Evolutionary conservation across 331 rosid genomes (phyloP).

Genomic region (Prunus yedoensis): DNA sequence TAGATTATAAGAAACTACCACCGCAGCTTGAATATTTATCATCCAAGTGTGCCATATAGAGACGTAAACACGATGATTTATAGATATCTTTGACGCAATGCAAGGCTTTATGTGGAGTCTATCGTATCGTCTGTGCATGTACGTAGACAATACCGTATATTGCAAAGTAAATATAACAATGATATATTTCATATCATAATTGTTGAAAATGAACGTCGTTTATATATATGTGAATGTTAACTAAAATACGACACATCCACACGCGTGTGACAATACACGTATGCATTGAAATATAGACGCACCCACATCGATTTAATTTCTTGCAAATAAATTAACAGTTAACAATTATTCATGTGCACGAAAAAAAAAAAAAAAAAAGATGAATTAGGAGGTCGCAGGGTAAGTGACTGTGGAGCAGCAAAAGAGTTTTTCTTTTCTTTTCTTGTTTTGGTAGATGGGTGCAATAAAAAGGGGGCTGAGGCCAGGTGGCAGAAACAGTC

Average conservation of each 20-base stretch:
- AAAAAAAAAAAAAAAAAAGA: no score
- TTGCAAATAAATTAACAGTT: background rate
- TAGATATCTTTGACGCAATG: background rate
- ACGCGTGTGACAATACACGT: no score
- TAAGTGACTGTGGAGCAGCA: slow-evolving; percentile 23
- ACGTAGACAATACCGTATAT: background rate
- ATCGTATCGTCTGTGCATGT: no score
- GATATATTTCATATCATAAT: no score
- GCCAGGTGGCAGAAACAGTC: slow-evolving; percentile 34
- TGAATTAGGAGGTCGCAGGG: background rate
- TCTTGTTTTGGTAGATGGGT: background rate
- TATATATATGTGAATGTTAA: no score
- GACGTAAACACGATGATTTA: background rate
- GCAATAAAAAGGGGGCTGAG: background rate
- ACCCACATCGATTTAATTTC: accelerated
- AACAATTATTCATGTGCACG: accelerated
- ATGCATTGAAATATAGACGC: no score
- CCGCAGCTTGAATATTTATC: no score
- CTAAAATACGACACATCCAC: no score
- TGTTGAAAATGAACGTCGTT: accelerated
- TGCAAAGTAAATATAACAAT: no score
- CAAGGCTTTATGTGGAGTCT: background rate
- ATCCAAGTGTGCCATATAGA: no score
- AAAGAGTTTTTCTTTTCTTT: background rate
- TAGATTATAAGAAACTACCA: no score